These are phyloP conservation scores for Coccinonectria pachysandricola DNA, from an alignment of 2,329 filamentous ascomycete genomes.

Conservation along the genomic window DNA sequence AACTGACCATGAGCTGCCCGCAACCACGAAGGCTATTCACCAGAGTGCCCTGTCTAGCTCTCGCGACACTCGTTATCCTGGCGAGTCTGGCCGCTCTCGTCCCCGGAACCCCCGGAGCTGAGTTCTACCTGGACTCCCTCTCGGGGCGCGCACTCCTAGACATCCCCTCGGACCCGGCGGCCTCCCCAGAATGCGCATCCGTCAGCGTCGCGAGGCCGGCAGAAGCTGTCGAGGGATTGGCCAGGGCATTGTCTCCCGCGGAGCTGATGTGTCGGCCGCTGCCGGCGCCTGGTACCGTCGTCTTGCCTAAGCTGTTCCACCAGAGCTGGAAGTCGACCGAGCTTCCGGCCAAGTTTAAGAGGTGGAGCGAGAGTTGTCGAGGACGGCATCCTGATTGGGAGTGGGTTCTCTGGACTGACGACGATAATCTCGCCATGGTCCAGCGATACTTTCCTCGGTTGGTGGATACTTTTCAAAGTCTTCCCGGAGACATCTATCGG, in stretches of 20 bases:
- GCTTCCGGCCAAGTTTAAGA: slow-evolving; percentile 18
- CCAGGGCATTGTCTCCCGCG: slow-evolving; percentile 2
- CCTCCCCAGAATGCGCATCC: too few species aligned
- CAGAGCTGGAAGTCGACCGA: slow-evolving; percentile 18
- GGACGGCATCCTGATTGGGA: slow-evolving; percentile 22
- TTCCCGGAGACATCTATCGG: slow-evolving; percentile 23
- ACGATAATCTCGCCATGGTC: slow-evolving; percentile 25
- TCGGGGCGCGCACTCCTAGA: too few species aligned
- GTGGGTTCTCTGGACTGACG: slow-evolving; percentile 27
- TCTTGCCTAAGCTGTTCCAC: slow-evolving; percentile 28
- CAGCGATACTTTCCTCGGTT: slow-evolving; percentile 22
- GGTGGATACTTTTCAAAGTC: slow-evolving; percentile 16
- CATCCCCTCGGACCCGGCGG: too few species aligned
- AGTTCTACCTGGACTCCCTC: too few species aligned
- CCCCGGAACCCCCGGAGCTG: too few species aligned
- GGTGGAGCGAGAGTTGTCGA: slow-evolving; percentile 23
- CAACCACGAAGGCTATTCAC: too few species aligned
- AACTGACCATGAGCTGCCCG: too few species aligned
- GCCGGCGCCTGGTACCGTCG: background rate
- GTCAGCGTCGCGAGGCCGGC: too few species aligned
- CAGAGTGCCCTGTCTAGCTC: too few species aligned
- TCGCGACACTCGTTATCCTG: too few species aligned
- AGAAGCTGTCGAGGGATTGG: background rate
- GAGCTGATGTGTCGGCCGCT: slow-evolving; percentile 4
- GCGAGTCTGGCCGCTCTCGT: too few species aligned